Evolutionary conservation across 2,329 filamentous ascomycete species (phyloP), one percentile per base, ranked within the genome.

Genomic region (Alternaria incomplexa): DNA sequence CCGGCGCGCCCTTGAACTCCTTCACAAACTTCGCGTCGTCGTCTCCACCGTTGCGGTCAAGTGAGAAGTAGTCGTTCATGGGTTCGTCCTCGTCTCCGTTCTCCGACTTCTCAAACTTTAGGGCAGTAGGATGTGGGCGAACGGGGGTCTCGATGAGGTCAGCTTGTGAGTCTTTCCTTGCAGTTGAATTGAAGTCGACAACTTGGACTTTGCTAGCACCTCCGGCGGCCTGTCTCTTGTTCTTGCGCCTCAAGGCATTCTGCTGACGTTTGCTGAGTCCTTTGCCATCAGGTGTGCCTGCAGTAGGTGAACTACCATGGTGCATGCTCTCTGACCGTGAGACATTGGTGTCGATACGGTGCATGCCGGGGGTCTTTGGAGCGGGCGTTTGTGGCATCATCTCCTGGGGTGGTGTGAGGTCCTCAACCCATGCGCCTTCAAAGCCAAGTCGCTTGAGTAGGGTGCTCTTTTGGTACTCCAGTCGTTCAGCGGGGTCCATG

Each of bases 11-110:
- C 78, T 98, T 98, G 84, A 97, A 98, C 75, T 99, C 96, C 47
- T 93, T 93, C 25, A 98, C 91, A 15, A 99, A 89, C 77, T 97
- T 97, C 6, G 90, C 89, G 51, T 97, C 93, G 76, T 99, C 96
- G 65, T 98, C 94, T 4, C 91, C 86, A 46, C 92, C 90, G 32
- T 88, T 84, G 54, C 93, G 88, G 17, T 97, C 95, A 15, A 97
- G 85, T 28, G 89, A 96, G 81, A 99, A 97, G 79, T 97, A 98
- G 72, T 99, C 96, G 20, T 87, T 69, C 50, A 73, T 59, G 12
- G 59, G 61, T 13, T 73, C 73, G 17, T 48, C 66, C 71, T 89
- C 88, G 48, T 85, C 83, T 15, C 88, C 89, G 67, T 89, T 90
- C 68, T 84, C 83, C 48, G 87, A 85, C 56, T 87, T 86, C 66